phyloP scores from a whole-genome alignment of 805 yeast genomes.

The Teunomyces atbi region DNA sequence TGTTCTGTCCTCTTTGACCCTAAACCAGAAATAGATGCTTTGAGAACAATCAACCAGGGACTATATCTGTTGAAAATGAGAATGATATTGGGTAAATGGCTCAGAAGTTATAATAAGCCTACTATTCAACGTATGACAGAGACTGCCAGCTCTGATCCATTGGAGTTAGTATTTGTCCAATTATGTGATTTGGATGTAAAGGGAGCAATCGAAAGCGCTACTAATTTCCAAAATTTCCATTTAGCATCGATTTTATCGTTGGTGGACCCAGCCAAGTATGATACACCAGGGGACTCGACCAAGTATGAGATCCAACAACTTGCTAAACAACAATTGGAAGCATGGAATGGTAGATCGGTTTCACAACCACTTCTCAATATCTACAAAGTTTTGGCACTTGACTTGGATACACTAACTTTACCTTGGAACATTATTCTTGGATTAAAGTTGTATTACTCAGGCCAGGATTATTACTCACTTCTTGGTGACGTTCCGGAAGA shows the following conservation, averaged over 20 bases:
- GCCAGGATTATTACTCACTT: constrained; percentile 1
- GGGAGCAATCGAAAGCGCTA: constrained; percentile 62
- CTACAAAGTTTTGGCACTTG: constrained; percentile 63
- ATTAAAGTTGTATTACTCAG: constrained; percentile 53
- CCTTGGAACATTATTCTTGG: constrained; percentile 69
- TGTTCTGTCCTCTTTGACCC: constrained; percentile 58
- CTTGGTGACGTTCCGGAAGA: constrained; percentile 9
- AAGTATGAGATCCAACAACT: constrained; percentile 29
- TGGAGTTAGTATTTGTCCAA: constrained; percentile 51
- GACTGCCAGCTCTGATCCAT: constrained; percentile 30
- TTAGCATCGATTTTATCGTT: constrained; percentile 67
- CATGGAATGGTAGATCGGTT: constrained; percentile 59
- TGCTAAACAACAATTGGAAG: constrained; percentile 61
- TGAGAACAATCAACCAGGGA: constrained; percentile 9
- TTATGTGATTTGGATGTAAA: constrained; percentile 56
- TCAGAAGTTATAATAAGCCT: constrained; percentile 42
- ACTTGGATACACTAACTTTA: constrained; percentile 42
- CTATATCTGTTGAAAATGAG: constrained; percentile 35
- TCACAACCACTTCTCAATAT: constrained; percentile 57
- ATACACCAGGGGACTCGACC: constrained; percentile 55
- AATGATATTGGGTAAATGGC: constrained; percentile 54
- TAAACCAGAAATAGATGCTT: constrained; percentile 9
- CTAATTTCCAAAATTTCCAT: constrained; percentile 62
- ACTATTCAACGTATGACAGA: constrained; percentile 29
- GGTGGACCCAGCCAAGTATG: constrained; percentile 64